Evolutionary conservation across 768 basidiomycete species (phyloP).

Genomic region (Royoungia palumana): DNA sequence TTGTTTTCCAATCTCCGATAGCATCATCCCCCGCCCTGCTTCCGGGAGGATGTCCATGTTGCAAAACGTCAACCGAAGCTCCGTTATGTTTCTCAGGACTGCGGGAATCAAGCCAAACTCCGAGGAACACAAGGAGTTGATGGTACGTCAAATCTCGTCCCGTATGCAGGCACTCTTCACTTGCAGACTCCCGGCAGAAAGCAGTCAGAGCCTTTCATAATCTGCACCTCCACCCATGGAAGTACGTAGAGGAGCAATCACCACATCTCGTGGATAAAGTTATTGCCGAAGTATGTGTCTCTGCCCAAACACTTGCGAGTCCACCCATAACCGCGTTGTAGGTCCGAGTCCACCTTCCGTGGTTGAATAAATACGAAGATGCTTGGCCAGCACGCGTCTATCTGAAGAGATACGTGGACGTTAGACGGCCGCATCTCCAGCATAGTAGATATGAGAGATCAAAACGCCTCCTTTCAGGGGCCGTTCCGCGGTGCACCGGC

Average conservation of each 20-base stretch:
- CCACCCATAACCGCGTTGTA: background rate
- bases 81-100: background rate
- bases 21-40: conserved; percentile 5
- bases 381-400: conserved; percentile 20
- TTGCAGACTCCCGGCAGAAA: background rate
- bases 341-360: conserved; percentile 12
- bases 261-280: conserved; percentile 7
- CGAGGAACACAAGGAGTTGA: conserved; percentile 6
- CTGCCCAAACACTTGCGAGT: background rate
- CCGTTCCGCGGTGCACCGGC: too few species aligned
- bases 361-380: conserved; percentile 18
- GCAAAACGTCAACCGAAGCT: background rate
- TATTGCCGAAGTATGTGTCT: conserved; percentile 3
- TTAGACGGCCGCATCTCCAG: conserved; percentile 2
- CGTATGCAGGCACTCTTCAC: background rate
- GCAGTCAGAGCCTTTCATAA: conserved; percentile 5
- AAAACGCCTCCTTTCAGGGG: too few species aligned
- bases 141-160: background rate
- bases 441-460: background rate
- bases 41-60: background rate
- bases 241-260: conserved; percentile 16
- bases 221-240: conserved; percentile 10
- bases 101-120: conserved; percentile 1
- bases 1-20: background rate
- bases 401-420: conserved; percentile 17